phyloP scores from a whole-genome alignment of 345 rosid species.

The Populus ilicifolia region DNA sequence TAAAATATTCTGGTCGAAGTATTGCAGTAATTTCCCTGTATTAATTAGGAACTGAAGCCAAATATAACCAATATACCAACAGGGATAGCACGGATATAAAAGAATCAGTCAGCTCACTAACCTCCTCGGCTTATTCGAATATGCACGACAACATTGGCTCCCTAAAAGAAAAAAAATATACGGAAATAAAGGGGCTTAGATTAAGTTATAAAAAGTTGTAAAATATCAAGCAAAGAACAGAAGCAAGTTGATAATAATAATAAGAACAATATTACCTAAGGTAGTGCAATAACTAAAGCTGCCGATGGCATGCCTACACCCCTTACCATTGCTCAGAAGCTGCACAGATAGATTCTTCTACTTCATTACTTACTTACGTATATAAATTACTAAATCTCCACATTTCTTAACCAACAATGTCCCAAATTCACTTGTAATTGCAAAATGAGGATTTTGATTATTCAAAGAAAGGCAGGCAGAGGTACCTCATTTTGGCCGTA shows the following conservation, averaged over 20 bases:
- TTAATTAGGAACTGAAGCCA: no score
- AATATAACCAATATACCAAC: not conserved
- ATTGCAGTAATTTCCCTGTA: slow-evolving; percentile 1
- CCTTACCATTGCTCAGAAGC: not conserved
- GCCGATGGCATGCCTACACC: not conserved
- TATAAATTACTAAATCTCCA: no score
- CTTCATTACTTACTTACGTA: no score
- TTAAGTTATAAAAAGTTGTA: not conserved
- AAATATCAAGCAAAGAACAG: not conserved
- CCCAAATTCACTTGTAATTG: no score
- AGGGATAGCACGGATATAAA: not conserved
- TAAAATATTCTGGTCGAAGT: not conserved
- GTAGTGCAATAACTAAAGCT: slow-evolving; percentile 3
- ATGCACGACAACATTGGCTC: not conserved
- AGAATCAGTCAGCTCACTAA: not conserved
- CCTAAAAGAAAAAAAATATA: not conserved
- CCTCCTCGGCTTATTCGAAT: not conserved
- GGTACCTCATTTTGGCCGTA: slow-evolving; percentile 13
- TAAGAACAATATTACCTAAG: not conserved
- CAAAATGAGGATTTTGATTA: no score
- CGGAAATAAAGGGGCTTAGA: no score
- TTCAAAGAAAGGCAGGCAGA: not conserved
- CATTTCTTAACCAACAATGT: no score
- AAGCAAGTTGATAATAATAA: not conserved
- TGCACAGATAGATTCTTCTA: not conserved